phyloP scores from a whole-genome alignment of 305 asterid species.

The Solanum hybrid region DNA sequence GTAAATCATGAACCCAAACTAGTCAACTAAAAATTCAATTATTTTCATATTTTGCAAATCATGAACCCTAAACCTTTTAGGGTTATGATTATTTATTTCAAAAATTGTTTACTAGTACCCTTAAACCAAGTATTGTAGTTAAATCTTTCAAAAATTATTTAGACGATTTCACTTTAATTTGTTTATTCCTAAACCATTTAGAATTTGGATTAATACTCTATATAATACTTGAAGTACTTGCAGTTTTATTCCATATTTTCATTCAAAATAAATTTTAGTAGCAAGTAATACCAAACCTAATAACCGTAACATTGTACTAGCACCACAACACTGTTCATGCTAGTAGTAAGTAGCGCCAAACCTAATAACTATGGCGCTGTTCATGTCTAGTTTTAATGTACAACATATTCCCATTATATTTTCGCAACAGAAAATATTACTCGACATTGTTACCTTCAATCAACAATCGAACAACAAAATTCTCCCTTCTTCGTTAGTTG shows the following conservation, averaged over 20 bases:
- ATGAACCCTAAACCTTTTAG: neutral
- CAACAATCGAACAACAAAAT: neutral
- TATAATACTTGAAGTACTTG: neutral
- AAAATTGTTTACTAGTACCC: no score
- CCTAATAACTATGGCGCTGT: neutral
- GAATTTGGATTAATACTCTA: neutral
- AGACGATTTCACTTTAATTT: neutral
- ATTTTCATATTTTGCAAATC: no score
- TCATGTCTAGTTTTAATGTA: neutral
- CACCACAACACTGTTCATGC: neutral
- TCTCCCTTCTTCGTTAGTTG: neutral
- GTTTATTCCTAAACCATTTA: neutral
- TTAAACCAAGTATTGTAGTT: neutral
- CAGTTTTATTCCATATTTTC: no score
- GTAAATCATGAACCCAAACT: no score
- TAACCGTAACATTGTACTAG: neutral
- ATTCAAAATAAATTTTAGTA: neutral
- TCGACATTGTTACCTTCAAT: neutral
- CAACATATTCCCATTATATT: neutral
- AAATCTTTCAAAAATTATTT: neutral
- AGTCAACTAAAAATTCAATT: no score
- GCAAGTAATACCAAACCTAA: neutral
- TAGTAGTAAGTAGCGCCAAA: neutral
- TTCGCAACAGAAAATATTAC: neutral
- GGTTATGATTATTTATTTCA: no score